These are phyloP conservation scores for Mycena capillaripes DNA, from an alignment of 768 basidiomycete species.

Conservation along the genomic window DNA sequence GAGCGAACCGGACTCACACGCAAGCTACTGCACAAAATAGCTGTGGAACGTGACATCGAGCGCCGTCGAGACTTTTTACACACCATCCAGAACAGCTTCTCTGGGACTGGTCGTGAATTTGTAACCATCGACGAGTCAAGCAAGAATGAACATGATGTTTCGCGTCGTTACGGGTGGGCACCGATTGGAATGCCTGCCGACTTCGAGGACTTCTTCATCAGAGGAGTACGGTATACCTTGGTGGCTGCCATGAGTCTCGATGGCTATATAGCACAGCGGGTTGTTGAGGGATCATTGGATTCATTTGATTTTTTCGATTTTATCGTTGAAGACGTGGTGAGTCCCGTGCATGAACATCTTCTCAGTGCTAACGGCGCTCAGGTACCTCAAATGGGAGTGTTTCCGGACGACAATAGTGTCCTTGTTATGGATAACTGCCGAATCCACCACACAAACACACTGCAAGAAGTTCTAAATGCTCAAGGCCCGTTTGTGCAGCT, in stretches of 20 bases:
- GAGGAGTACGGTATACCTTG: conserved; percentile 44
- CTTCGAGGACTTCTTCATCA: conserved; percentile 40
- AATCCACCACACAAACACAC: conserved; percentile 43
- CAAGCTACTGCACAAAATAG: conserved; percentile 65
- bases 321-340: conserved; percentile 45
- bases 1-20: conserved; percentile 80
- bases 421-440: conserved; percentile 29
- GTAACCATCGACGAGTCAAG: conserved; percentile 47
- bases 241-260: conserved; percentile 46
- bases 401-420: conserved; percentile 6
- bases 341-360: neutral
- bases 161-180: conserved; percentile 43
- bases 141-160: conserved; percentile 43
- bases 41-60: conserved; percentile 40
- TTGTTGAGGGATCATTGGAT: conserved; percentile 45
- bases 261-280: conserved; percentile 45
- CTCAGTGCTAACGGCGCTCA: conserved; percentile 9
- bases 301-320: conserved; percentile 45
- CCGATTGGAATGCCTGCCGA: conserved; percentile 37
- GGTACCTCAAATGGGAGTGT: conserved; percentile 5
- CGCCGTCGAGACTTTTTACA: conserved; percentile 28
- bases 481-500: conserved; percentile 29
- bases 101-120: conserved; percentile 37
- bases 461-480: conserved; percentile 42
- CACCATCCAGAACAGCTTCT: conserved; percentile 13